These are phyloP conservation scores for Fusarium sp. DNA, from an alignment of 2,329 filamentous ascomycete species.

Conservation along the genomic window DNA sequence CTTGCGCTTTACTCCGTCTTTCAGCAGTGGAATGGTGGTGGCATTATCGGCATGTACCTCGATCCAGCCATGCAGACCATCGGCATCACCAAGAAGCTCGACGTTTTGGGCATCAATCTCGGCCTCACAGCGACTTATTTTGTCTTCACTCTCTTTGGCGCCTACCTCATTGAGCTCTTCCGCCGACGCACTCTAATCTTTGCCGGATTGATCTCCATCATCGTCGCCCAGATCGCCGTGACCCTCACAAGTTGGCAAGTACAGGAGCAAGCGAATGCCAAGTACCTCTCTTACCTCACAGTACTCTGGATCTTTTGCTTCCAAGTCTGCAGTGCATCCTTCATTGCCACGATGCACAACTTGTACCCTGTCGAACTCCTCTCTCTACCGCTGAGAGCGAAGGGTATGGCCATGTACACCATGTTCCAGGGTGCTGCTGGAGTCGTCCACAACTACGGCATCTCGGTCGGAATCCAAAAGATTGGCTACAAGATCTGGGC, in stretches of 20 bases:
- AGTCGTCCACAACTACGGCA: conserved; percentile 43
- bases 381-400: conserved; percentile 40
- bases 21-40: conserved; percentile 41
- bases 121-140: conserved; percentile 41
- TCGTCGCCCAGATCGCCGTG: conserved; percentile 38
- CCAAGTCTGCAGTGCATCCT: conserved; percentile 44
- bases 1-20: conserved; percentile 40
- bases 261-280: neutral
- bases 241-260: conserved; percentile 45
- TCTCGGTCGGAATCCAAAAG: conserved; percentile 38
- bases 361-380: conserved; percentile 44
- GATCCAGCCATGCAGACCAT: conserved; percentile 37
- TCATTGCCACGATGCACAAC: conserved; percentile 47
- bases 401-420: conserved; percentile 44
- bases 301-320: conserved; percentile 43
- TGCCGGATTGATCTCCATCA: conserved; percentile 35
- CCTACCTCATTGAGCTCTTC: conserved; percentile 40
- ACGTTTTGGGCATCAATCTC: conserved; percentile 40
- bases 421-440: conserved; percentile 46
- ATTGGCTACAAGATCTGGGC: conserved; percentile 46
- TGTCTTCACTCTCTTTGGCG: conserved; percentile 44
- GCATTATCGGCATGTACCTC: conserved; percentile 39
- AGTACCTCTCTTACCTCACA: conserved; percentile 26
- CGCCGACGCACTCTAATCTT: conserved; percentile 42
- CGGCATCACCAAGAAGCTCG: conserved; percentile 34